Evolutionary conservation across 495 filamentous ascomycete genomes (phyloP), one percentile per base, ranked within the genome.

Genomic region (Sabuloglossum arenarium): DNA sequence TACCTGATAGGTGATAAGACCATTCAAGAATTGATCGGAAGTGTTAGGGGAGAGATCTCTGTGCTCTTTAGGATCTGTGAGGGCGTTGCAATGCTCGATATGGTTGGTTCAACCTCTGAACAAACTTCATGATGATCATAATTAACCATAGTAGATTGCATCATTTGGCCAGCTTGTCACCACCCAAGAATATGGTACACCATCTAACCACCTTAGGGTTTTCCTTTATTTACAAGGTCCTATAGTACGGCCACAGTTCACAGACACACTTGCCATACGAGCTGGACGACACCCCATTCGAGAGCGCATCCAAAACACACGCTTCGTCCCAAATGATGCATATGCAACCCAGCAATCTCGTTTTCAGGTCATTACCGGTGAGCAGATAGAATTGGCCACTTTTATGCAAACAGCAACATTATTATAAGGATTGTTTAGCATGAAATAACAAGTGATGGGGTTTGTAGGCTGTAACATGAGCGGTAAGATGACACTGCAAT

Each of bases 401-500:
- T 34, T 53, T 12, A 21, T 21, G 21, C 6, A 45, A 21, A 39
- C 29, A 19, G 23, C 53, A 34, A 39, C 37, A 4, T 39, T 30
- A 23, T 58, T 23, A 9, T 34, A 29, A 6, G 14, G 23, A 56
- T 6, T n/a, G 10, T 28, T n/a, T 5, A 9, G 24, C 16, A 31
- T 21, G 8, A 3, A 57, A 16, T 27, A 43, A 56, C 53, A 14
- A n/a, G 30, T 27, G 5, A 1, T 49, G 30, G 24, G 24, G 30
- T 32, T 23, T 19, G 21, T 24, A 59, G 91, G 91, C 42, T 91
- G 87, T 67, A 98, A 98, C 66, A 97, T 96, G 93, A 93, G 87
- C 62, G 91, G 91, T n/a, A 96, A 95, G 64, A 87, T 21, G 31
- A 6, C 23, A 9, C 9, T 31, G 42, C 23, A 34, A 28, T 34